phyloP scores from a whole-genome alignment of 2,329 filamentous ascomycete species.

The Sporothrix protearum region DNA sequence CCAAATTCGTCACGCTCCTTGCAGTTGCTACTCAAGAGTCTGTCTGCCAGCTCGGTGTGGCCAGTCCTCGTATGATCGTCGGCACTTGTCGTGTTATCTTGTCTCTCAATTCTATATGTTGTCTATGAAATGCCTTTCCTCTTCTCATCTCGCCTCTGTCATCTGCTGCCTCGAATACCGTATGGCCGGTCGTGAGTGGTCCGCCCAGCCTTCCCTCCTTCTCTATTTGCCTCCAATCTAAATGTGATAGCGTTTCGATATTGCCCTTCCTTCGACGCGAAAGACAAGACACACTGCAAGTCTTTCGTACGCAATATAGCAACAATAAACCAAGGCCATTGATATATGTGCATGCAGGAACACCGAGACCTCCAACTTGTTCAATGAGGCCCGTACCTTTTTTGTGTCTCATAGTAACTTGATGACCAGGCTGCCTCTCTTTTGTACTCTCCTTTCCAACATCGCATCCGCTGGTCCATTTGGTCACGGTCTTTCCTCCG shows the following conservation, averaged over 20 bases:
- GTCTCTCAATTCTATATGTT: not conserved
- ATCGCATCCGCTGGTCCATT: slow-evolving; percentile 42
- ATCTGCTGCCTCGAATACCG: not conserved
- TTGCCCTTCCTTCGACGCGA: not conserved
- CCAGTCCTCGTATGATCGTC: slow-evolving; percentile 15
- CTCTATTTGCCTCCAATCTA: slow-evolving; percentile 7
- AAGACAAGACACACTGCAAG: not conserved
- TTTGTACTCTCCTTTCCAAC: not conserved
- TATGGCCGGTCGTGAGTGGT: not conserved
- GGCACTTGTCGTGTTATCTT: slow-evolving; percentile 1
- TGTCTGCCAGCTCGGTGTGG: not conserved
- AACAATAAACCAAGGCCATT: not conserved
- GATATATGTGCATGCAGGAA: not conserved
- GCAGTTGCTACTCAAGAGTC: not conserved
- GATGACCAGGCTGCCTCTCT: not conserved
- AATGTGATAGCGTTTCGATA: slow-evolving; percentile 15
- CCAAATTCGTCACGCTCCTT: not conserved
- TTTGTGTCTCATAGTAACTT: not conserved
- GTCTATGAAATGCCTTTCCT: not conserved
- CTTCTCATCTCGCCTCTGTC: not conserved
- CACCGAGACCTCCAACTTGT: not conserved
- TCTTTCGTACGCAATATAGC: slow-evolving; percentile 12
- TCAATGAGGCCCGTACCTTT: slow-evolving; percentile 4
- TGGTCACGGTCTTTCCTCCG: slow-evolving; percentile 32
- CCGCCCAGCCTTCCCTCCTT: not conserved